These are phyloP conservation scores for Leccinum boreale DNA, from an alignment of 768 basidiomycete genomes.

Conservation along the genomic window DNA sequence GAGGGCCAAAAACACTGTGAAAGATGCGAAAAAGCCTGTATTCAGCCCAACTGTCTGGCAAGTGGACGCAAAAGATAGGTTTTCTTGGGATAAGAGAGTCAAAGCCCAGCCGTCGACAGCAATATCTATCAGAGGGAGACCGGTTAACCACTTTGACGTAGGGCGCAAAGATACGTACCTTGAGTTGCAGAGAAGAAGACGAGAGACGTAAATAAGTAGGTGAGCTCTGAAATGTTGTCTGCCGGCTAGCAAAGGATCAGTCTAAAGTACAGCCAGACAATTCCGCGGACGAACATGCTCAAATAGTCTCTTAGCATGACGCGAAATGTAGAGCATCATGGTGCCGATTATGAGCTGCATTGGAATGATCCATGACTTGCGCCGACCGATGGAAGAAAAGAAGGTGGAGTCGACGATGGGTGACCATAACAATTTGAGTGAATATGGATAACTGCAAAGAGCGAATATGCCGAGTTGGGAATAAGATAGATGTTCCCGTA, in stretches of 20 bases:
- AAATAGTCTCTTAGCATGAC: constrained; percentile 72
- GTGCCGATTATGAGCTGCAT: constrained; percentile 90
- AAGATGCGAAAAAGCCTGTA: constrained; percentile 92
- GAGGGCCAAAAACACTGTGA: constrained; percentile 95
- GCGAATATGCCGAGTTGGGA: constrained; percentile 95
- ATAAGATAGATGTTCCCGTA: constrained; percentile 94
- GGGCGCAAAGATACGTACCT: constrained; percentile 47
- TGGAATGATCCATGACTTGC: constrained; percentile 99
- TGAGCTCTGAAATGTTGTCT: constrained; percentile 73
- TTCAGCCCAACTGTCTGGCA: constrained; percentile 98
- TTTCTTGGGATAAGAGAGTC: constrained; percentile 86
- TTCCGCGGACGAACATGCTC: constrained; percentile 54
- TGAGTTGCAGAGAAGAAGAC: constrained; percentile 97
- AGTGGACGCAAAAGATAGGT: constrained; percentile 94
- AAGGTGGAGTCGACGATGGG: constrained; percentile 95
- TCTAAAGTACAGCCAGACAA: constrained; percentile 1
- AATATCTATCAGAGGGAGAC: constrained; percentile 59
- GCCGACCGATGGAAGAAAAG: constrained; percentile 76
- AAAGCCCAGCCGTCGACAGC: constrained; percentile 94
- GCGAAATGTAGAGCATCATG: constrained; percentile 75
- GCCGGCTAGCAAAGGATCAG: constrained; percentile 56
- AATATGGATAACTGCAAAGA: constrained; percentile 91
- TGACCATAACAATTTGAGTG: constrained; percentile 95
- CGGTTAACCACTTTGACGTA: constrained; percentile 12
- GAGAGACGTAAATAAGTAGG: constrained; percentile 80